Evolutionary conservation across 2,329 filamentous ascomycete genomes (phyloP).

Genomic region (Talaromyces sp.): DNA sequence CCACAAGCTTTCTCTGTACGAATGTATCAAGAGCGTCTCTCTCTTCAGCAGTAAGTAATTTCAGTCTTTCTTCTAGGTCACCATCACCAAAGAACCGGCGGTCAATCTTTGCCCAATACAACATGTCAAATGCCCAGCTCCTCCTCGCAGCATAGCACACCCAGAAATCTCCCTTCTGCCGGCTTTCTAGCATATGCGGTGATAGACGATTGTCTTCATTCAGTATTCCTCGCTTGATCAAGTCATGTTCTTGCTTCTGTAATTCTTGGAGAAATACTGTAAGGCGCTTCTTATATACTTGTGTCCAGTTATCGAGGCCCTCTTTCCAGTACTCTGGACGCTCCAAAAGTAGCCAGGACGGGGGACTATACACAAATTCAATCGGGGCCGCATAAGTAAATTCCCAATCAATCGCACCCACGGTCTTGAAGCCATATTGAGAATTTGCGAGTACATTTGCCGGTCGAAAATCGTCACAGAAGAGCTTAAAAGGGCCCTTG

Average conservation of each 20-base stretch:
- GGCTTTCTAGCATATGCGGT: constrained; percentile 13
- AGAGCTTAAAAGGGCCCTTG: constrained; percentile 18
- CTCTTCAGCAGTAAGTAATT: constrained; percentile 16
- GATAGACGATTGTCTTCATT: constrained; percentile 12
- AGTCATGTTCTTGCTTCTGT: constrained; percentile 2
- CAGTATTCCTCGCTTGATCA: constrained; percentile 4
- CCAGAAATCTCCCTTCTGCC: constrained; percentile 17
- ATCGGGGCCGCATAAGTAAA: constrained; percentile 20
- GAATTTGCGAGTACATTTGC: constrained; percentile 21
- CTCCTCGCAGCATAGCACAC: constrained; percentile 17
- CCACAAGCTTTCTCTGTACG: constrained; percentile 14
- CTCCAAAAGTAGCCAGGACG: constrained; percentile 2
- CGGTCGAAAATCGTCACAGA: constrained; percentile 23
- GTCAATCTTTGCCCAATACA: constrained; percentile 22
- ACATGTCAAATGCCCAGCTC: constrained; percentile 21
- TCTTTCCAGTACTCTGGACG: not conserved
- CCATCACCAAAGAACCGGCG: constrained; percentile 18
- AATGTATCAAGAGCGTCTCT: constrained; percentile 14
- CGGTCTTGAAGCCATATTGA: constrained; percentile 11
- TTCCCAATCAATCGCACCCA: constrained; percentile 24
- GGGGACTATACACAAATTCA: constrained; percentile 14
- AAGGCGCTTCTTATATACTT: constrained; percentile 12
- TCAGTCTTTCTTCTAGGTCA: constrained; percentile 12
- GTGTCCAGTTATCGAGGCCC: not conserved
- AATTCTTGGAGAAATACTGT: constrained; percentile 12